Conservation (phyloP, 2,329 filamentous ascomycete species). For the Coccinonectria pachysandricola region DNA sequence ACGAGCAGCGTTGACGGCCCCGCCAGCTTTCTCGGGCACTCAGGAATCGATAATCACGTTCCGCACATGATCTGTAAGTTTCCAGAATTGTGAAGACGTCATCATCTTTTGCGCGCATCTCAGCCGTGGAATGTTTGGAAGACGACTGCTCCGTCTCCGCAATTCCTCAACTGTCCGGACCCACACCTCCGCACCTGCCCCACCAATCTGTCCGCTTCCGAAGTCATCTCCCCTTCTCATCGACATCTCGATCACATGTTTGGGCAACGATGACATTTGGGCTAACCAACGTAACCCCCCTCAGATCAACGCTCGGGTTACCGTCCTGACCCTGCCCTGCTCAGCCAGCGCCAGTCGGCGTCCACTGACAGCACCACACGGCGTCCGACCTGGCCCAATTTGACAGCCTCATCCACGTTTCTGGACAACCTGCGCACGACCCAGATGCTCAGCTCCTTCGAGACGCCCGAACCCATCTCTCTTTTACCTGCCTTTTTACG, state of each 20-base stretch:
- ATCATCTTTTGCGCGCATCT: slow-evolving; percentile 11
- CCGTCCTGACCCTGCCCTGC: slow-evolving; percentile 22
- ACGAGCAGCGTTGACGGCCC: slow-evolving; percentile 21
- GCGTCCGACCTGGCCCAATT: slow-evolving; percentile 21
- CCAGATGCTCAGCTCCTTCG: slow-evolving; percentile 36
- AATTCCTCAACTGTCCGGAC: too few relatives aligned
- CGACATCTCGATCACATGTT: too few relatives aligned
- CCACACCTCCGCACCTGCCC: too few relatives aligned
- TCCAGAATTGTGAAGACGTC: too few relatives aligned
- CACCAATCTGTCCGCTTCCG: too few relatives aligned
- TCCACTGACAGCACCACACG: slow-evolving; percentile 14
- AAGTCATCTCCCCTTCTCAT: too few relatives aligned
- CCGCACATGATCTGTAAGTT: slow-evolving; percentile 40
- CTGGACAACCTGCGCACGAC: slow-evolving; percentile 30
- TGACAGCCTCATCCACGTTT: slow-evolving; percentile 23
- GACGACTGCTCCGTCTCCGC: slow-evolving; percentile 18
- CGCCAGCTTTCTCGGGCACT: slow-evolving; percentile 17
- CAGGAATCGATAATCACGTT: slow-evolving; percentile 31
- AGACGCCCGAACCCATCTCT: slow-evolving; percentile 33
- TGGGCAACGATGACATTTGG: slow-evolving; percentile 2
- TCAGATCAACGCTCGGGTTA: slow-evolving; percentile 29
- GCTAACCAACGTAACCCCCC: slow-evolving; percentile 27
- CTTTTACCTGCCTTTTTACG: slow-evolving; percentile 63
- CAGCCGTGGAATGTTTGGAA: slow-evolving; percentile 9
- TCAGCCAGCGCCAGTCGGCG: slow-evolving; percentile 21